Evolutionary conservation across 208 protist species (phyloP), one percentile per base, ranked within the genome.

Genomic region (Naegleria fowleri): DNA sequence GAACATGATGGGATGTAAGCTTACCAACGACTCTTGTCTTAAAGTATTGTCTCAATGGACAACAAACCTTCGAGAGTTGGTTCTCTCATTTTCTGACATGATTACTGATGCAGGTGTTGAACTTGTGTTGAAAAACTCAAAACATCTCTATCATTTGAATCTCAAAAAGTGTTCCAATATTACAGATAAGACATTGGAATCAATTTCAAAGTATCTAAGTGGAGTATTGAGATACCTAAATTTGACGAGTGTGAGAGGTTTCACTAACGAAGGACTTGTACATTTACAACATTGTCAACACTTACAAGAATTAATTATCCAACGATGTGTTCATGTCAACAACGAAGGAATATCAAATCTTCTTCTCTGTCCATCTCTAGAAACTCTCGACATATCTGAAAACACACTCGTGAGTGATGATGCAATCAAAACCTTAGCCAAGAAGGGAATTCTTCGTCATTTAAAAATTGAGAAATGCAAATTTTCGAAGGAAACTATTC

Each of bases 1-100:
- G 5, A 58, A 38, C 39, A 19, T 89, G 19, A 89, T 89, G 86
- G 86, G 86, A 19, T 89, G 86, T 89, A 89, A 89, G 39, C n/a
- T 67, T 55, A 67, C 48, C 38, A 39, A 4, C 2, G 86, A 89
- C 22, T 40, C 36, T 36, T 89, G 86, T 89, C 29, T 89, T 13
- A 59, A 25, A 55, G 51, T 55, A 41, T 75, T 89, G 59, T 39
- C 13, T 41, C 3, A 33, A n/a, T 89, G 86, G 86, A 67, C 43
- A 29, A 15, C 5, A 16, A 89, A 89, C 19, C 25, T 89, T 16
- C 59, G 39, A 40, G 86, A 89, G 29, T 40, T 89, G 5, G 48
- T 67, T 41, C 13, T 89, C 1, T 41, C 86, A 41, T 89, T 67
- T 25, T 67, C 48, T 67, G 86, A 89, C 39, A 7, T 51, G 5